phyloP scores from a whole-genome alignment of 148 eudicot species.

The Rhododendron mucronatum region DNA sequence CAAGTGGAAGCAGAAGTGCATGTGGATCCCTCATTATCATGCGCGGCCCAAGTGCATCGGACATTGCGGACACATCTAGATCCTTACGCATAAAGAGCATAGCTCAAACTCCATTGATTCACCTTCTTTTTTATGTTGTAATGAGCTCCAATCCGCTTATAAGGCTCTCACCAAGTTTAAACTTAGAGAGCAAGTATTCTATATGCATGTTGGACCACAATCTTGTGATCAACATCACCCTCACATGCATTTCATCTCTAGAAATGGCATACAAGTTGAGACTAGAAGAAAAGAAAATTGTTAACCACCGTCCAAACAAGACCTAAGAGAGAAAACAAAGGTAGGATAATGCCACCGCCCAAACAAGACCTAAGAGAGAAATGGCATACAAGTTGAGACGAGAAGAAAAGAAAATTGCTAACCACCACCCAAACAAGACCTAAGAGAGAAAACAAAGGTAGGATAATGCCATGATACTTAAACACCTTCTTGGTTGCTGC shows the following conservation, averaged over 20 bases:
- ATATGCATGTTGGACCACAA: neutral
- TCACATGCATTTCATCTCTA: no score
- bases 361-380: no score
- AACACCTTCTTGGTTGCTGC: neutral
- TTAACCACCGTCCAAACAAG: neutral
- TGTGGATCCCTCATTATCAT: neutral
- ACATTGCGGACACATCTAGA: neutral
- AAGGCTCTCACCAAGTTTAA: neutral
- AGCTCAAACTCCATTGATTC: neutral
- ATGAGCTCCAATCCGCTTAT: neutral
- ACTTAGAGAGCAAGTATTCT: neutral
- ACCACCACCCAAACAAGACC: neutral
- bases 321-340: neutral
- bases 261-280: neutral
- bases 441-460: neutral
- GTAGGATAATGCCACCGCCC: no score
- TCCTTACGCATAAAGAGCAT: neutral
- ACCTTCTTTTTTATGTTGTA: neutral
- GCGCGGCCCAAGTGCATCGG: neutral
- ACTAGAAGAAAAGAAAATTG: neutral
- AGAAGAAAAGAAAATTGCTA: neutral
- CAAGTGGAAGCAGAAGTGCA: neutral
- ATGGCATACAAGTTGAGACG: neutral
- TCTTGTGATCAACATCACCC: neutral
- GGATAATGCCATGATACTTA: neutral